Percentiles rank a stretch among this genome's conserved stretches.
Conservation (phyloP, 2,329 filamentous ascomycete genomes). For the Endothia cerciana region DNA sequence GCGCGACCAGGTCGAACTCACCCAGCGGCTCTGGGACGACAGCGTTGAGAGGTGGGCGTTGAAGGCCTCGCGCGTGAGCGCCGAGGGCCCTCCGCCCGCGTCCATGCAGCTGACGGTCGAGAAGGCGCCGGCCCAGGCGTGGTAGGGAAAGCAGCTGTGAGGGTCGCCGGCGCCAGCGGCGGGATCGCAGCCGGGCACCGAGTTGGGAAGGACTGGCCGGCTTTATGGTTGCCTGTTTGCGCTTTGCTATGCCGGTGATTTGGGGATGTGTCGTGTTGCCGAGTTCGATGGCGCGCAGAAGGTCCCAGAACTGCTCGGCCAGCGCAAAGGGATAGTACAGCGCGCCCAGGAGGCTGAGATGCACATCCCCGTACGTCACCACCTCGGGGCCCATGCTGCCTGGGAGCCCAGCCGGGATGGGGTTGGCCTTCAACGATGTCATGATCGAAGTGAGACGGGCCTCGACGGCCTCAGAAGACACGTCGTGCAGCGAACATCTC, state of each 20-base stretch:
- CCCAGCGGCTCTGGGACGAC: conserved; percentile 6
- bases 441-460: conserved; percentile 24
- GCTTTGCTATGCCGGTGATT: neutral
- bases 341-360: conserved; percentile 5
- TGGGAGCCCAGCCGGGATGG: conserved; percentile 31
- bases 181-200: neutral
- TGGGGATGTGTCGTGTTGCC: neutral
- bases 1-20: conserved; percentile 12
- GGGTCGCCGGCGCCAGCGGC: conserved; percentile 7
- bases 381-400: conserved; percentile 8
- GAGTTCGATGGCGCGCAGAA: conserved; percentile 1
- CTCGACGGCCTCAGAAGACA: conserved; percentile 15
- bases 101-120: conserved; percentile 11
- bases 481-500: conserved; percentile 17
- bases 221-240: conserved; percentile 7
- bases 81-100: conserved; percentile 5
- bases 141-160: conserved; percentile 9
- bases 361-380: conserved; percentile 7
- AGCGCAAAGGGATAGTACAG: conserved; percentile 13
- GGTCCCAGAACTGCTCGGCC: conserved; percentile 7
- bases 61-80: conserved; percentile 7
- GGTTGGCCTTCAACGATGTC: conserved; percentile 33
- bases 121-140: conserved; percentile 8
- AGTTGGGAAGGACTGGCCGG: conserved; percentile 3
- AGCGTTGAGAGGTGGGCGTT: neutral